Percentiles rank a stretch among this genome's conserved stretches.
Evolutionary conservation across 2,329 filamentous ascomycete genomes (phyloP).

Genomic region (Epichloe typhina): DNA sequence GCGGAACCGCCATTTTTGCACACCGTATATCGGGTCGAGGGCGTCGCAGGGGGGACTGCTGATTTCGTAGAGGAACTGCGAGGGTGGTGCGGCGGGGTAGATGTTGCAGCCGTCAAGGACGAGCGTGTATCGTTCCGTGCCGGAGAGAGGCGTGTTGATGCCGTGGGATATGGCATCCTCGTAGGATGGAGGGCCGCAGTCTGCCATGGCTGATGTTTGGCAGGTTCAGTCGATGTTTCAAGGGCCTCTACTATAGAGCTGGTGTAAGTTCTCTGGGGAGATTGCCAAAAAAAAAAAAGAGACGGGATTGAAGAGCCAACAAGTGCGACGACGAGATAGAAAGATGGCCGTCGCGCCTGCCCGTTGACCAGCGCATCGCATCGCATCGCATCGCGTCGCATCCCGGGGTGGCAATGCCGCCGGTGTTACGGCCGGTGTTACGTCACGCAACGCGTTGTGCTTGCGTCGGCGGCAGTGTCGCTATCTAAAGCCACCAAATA

Average conservation of each 20-base stretch:
- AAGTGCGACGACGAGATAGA: neutral
- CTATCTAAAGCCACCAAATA: neutral
- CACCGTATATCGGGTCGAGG: slow-evolving; percentile 8
- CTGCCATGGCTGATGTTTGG: neutral
- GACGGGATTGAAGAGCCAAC: too few relatives aligned
- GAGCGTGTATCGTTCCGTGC: slow-evolving; percentile 5
- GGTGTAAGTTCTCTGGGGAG: too few relatives aligned
- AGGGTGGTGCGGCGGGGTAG: slow-evolving; percentile 10
- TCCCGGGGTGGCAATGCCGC: neutral
- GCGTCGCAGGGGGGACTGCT: slow-evolving; percentile 12
- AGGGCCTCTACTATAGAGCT: too few relatives aligned
- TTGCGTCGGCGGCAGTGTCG: neutral
- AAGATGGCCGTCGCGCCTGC: neutral
- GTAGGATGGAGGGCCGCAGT: slow-evolving; percentile 1
- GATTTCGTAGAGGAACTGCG: slow-evolving; percentile 13
- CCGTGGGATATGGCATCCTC: slow-evolving; percentile 1
- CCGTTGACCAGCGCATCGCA: neutral
- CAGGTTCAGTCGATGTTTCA: too few relatives aligned
- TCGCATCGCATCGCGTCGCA: neutral
- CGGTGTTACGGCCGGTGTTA: neutral
- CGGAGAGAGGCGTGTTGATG: neutral
- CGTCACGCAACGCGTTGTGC: neutral
- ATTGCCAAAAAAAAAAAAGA: too few relatives aligned
- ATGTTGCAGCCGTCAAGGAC: slow-evolving; percentile 12
- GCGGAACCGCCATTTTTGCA: slow-evolving; percentile 16